Conservation (phyloP, 2,329 filamentous ascomycete genomes). For the Mycocentrospora acerina region DNA sequence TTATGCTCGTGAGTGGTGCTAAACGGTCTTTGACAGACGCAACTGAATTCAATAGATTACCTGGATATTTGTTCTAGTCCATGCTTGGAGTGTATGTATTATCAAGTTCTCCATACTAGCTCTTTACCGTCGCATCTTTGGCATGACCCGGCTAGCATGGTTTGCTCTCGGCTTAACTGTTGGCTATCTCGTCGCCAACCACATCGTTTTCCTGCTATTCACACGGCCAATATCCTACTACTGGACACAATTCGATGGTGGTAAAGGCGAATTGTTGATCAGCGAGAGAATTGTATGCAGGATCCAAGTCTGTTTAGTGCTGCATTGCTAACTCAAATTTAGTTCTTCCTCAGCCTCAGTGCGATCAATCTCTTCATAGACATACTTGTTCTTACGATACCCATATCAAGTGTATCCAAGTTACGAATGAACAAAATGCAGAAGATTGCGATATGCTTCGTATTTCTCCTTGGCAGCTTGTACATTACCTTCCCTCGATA, state of each 20-base stretch:
- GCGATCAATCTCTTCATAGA: conserved; percentile 29
- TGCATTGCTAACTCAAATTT: conserved; percentile 1
- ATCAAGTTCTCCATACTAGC: conserved; percentile 32
- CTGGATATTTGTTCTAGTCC: conserved; percentile 28
- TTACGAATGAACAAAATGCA: conserved; percentile 19
- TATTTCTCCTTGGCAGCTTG: conserved; percentile 30
- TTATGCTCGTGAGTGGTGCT: conserved; percentile 19
- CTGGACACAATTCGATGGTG: conserved; percentile 23
- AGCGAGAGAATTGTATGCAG: conserved; percentile 23
- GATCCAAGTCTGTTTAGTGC: too few species aligned
- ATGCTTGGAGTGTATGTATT: conserved; percentile 27
- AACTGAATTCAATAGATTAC: conserved; percentile 19
- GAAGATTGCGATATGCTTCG: conserved; percentile 25
- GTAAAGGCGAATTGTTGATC: conserved; percentile 15
- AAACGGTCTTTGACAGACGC: neutral
- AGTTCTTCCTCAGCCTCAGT: conserved; percentile 28
- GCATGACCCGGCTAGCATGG: conserved; percentile 24
- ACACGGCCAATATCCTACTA: conserved; percentile 19
- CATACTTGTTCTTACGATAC: conserved; percentile 15
- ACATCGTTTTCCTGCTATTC: conserved; percentile 21
- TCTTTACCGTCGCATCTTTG: conserved; percentile 29
- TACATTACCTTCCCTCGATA: conserved; percentile 10
- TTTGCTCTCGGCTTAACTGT: conserved; percentile 18
- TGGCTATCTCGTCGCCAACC: conserved; percentile 21
- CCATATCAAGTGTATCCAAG: conserved; percentile 10